Conservation (phyloP, 768 basidiomycete genomes). For the Harrya chromipes region DNA sequence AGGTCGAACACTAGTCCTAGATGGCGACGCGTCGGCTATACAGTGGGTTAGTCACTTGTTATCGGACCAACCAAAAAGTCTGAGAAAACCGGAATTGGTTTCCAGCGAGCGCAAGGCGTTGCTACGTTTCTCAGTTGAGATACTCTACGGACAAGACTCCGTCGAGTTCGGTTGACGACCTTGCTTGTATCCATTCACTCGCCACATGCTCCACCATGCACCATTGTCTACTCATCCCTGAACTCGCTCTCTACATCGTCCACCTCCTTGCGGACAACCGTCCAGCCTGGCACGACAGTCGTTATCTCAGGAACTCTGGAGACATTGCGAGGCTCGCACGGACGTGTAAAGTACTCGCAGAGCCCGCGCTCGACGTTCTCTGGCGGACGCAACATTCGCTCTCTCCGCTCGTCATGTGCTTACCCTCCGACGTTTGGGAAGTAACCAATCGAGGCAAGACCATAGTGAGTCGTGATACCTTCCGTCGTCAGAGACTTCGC, state of each 20-base stretch:
- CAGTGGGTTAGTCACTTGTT: conserved; percentile 1
- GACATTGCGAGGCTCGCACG: conserved; percentile 28
- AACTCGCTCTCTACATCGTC: conserved; percentile 25
- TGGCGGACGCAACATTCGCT: conserved; percentile 31
- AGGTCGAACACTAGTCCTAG: neutral
- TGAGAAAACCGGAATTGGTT: neutral
- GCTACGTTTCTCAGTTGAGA: neutral
- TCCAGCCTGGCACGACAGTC: conserved; percentile 11
- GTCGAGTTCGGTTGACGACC: neutral
- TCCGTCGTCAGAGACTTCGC: neutral
- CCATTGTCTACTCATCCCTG: conserved; percentile 28
- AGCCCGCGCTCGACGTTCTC: conserved; percentile 30
- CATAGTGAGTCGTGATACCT: conserved; percentile 18
- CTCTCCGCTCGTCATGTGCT: conserved; percentile 28
- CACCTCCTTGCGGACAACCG: conserved; percentile 23
- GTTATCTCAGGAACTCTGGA: conserved; percentile 17
- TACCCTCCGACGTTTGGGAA: conserved; percentile 26
- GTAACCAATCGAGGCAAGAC: conserved; percentile 13
- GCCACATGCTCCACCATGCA: conserved; percentile 20
- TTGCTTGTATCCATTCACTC: neutral
- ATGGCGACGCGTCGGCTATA: neutral
- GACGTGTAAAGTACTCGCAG: conserved; percentile 29
- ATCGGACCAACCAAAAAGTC: conserved; percentile 4
- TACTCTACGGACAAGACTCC: neutral
- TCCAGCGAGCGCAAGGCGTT: neutral